These are phyloP conservation scores for Heliamphora pulchella DNA, from an alignment of 179 eudicot genomes.

Conservation along the genomic window DNA sequence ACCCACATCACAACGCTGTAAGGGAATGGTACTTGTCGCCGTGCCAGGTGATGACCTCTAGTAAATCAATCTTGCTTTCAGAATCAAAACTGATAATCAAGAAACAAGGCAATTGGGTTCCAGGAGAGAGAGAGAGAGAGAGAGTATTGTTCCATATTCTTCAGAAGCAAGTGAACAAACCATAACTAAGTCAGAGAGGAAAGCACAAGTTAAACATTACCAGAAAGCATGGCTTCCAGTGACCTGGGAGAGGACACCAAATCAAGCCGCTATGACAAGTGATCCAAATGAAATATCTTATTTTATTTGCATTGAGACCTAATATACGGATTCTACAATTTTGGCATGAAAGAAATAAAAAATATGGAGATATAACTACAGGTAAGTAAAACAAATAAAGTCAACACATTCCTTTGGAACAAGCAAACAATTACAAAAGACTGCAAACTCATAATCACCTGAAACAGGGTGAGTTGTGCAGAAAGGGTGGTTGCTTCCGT, in stretches of 20 bases:
- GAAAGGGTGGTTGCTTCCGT: conserved; percentile 94
- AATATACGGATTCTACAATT: not conserved
- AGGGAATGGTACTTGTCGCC: too few species aligned
- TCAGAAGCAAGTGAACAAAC: not conserved
- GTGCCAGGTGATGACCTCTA: too few species aligned
- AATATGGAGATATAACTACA: not conserved
- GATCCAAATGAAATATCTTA: not conserved
- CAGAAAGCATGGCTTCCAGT: not conserved
- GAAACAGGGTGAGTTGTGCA: conserved; percentile 69
- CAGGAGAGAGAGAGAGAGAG: not conserved
- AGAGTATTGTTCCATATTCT: not conserved
- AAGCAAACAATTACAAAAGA: not conserved
- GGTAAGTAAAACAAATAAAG: not conserved
- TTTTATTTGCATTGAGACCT: not conserved
- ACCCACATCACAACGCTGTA: too few species aligned
- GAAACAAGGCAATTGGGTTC: not conserved
- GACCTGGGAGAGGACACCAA: not conserved
- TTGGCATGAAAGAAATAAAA: not conserved
- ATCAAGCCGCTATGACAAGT: not conserved
- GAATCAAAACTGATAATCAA: not conserved
- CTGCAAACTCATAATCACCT: conserved; percentile 36
- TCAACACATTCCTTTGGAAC: not conserved
- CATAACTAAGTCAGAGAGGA: not conserved
- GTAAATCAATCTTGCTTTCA: not conserved
- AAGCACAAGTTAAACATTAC: not conserved